Percentiles rank a stretch among this genome's conserved stretches.
phyloP scores from a whole-genome alignment of 2,329 filamentous ascomycete species.

The Colletotrichum magnum region DNA sequence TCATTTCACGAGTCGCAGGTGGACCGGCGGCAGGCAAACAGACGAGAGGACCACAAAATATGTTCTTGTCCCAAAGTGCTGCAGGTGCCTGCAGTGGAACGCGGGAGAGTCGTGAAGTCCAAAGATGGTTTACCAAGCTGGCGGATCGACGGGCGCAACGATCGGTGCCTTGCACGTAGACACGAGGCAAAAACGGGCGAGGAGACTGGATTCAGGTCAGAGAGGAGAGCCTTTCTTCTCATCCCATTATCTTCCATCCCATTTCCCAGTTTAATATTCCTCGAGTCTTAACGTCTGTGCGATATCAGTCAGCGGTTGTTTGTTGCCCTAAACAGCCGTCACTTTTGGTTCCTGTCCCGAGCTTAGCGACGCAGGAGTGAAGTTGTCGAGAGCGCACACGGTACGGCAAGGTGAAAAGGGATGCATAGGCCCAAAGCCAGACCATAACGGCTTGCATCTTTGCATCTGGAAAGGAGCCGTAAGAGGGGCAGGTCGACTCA shows the following conservation, averaged over 20 bases:
- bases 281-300: neutral
- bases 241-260: slow-evolving; percentile 8
- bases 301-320: no score
- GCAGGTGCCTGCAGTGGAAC: slow-evolving; percentile 20
- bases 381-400: neutral
- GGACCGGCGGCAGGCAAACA: slow-evolving; percentile 1
- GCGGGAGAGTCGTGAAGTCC: slow-evolving; percentile 22
- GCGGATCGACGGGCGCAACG: slow-evolving; percentile 22
- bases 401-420: neutral
- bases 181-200: neutral
- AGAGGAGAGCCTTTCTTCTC: neutral
- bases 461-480: slow-evolving; percentile 8
- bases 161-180: slow-evolving; percentile 11
- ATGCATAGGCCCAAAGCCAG: slow-evolving; percentile 16
- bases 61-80: neutral
- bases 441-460: slow-evolving; percentile 30
- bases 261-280: neutral
- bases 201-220: slow-evolving; percentile 11
- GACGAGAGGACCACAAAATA: neutral
- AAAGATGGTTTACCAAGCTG: slow-evolving; percentile 33
- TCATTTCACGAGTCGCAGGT: slow-evolving; percentile 8
- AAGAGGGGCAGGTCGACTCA: slow-evolving; percentile 18
- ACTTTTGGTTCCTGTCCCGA: neutral
- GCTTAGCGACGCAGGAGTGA: slow-evolving; percentile 14
- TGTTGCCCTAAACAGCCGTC: neutral